A percentile compares a stretch with the other conserved stretches of the same genome.
Evolutionary conservation across 345 rosid species (phyloP).

Genomic region (Capsella bursapastoris): DNA sequence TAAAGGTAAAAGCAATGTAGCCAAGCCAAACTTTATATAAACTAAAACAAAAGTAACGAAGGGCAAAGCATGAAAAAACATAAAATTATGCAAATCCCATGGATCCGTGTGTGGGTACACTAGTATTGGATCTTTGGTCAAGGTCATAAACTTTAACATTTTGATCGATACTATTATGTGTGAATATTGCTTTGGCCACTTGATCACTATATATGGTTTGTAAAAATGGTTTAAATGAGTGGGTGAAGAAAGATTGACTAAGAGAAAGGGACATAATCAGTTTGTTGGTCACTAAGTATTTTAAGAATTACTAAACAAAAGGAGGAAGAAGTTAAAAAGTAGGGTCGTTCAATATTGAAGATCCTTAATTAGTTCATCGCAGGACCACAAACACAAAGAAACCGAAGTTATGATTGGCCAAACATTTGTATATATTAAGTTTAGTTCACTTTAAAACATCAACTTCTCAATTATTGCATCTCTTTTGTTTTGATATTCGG

Average conservation of each 20-base stretch:
- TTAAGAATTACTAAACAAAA: neutral
- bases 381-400: constrained; percentile 31
- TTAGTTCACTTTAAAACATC: constrained; percentile 20
- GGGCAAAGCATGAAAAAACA: no score
- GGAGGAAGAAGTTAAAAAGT: constrained; percentile 8
- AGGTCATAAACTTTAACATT: neutral
- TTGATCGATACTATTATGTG: neutral
- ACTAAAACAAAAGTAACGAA: neutral
- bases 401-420: constrained; percentile 24
- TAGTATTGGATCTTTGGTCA: neutral
- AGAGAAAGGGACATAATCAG: neutral
- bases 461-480: constrained; percentile 15
- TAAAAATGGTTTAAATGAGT: neutral
- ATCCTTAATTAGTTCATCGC: neutral
- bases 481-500: constrained; percentile 1
- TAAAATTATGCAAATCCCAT: neutral
- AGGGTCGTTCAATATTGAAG: neutral
- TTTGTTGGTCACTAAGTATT: neutral
- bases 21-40: neutral
- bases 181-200: neutral
- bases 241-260: neutral
- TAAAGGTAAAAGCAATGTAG: constrained; percentile 7
- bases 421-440: neutral
- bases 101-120: neutral
- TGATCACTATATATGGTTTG: neutral